Base-by-base conservation (phyloP, 345 rosid genomes). In the Brassica rapa region DNA sequence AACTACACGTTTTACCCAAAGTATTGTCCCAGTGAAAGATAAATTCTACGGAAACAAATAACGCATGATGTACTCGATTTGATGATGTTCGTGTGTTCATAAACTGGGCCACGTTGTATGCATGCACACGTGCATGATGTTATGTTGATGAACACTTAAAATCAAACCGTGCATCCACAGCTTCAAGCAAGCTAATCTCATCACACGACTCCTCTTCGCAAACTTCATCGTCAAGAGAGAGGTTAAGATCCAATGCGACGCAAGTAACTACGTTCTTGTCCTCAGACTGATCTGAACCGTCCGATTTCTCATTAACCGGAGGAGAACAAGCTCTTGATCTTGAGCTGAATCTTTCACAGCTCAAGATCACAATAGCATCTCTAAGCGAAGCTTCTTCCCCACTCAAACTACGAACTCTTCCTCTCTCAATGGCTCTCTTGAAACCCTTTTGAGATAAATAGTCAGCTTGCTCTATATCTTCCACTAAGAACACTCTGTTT, bases 251-350 rank as follows among this genome's bases (percentile, higher is more conserved):
- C 68, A 92, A 79, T 4, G 91, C 80, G 29, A 83, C 71, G n/a
- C 86, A 81, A 76, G 85, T 81, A 63, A 75, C 82, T 55, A 75
- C 77, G 51, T 79, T 77, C 70, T 81, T 77, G 0, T 77, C 84
- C 19, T 77, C 71, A 4, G 74, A 66, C 27, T 72, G 82, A 56
- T 84, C 79, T 19, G 82, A 80, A 24, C 77, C 74, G 19, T 85
- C 85, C 3, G 80, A 77, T 76, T 80, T 89, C 67, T 80, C 84
- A 79, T 79, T 83, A 23, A 62, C 16, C 4, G 56, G 71, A 53
- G 94, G 94, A 64, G 91, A 89, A 70, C 87, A 87, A 27, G 85
- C 95, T 81, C 93, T 85, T 57, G 94, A 91, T 79, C 89, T 91
- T 27, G 92, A 86, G 21, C 86, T 88, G 46, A 87, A 86, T 77